Evolutionary conservation across 2,329 filamentous ascomycete genomes (phyloP), one percentile per base, ranked within the genome.

Genomic region (Penicillium olsonii): DNA sequence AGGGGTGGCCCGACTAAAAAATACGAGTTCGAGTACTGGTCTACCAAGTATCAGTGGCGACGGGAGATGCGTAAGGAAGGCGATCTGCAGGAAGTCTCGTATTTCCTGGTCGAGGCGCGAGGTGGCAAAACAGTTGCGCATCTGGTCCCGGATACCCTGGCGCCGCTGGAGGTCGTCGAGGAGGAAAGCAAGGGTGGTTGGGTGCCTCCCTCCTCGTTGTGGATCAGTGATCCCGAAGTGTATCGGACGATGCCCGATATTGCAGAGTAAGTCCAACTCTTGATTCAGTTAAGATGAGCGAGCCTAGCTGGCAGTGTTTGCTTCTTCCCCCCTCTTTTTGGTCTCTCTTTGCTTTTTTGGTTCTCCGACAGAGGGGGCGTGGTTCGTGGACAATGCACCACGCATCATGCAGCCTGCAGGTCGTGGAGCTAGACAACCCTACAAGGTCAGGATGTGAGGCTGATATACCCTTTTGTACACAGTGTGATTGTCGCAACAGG

Each of bases 21-120:
- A 54, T 97, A 96, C 69, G 88, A 91, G 47, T 96, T 95, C 63
- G 87, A 92, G 66, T 96, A 95, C 78, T 97, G 94, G 94, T 90
- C 90, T 20, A 82, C 87, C 60, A 81, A 78, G 46, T 97, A 97
- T 71, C 77, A 83, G 44, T 97, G 94, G 94, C 88, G 85, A 69
- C 84, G 90, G 31, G 80, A 87, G 41, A 75, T 81, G 37, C 84
- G 87, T 67, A 85, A 84, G 69, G 84, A 89, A 56, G 82, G 85
- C 37, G 78, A 75, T 31, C 74, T 80, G 47, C 78, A 80, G 45
- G 80, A 84, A 42, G 79, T 90, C 15, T 89, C 88, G 5, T 96
- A 90, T 72, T 88, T 95, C 63, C 83, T 97, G 27, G 76, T 90
- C 56, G 84, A 87, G 57, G 80, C 83, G 59, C 84, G 84, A 42